Percentiles rank a stretch among this genome's conserved stretches.
Evolutionary conservation across 148 eudicot genomes (phyloP).

Genomic region (Camellia granthamiana): DNA sequence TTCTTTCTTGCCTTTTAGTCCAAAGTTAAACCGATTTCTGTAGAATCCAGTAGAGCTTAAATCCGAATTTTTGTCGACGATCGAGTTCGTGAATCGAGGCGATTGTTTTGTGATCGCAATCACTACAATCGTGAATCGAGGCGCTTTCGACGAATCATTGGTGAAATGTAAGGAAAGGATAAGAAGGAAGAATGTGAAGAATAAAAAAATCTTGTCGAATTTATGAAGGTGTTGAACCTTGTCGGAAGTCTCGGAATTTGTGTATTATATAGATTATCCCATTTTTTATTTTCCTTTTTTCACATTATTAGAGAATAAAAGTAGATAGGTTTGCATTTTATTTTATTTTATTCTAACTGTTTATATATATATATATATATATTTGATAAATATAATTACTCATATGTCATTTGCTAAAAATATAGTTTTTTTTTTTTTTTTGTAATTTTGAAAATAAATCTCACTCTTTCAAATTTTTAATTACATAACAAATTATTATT

Average conservation of each 20-base stretch:
- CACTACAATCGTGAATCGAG: background rate
- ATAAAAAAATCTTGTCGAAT: too few relatives aligned
- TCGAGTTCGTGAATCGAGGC: slow-evolving; percentile 13
- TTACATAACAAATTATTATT: too few relatives aligned
- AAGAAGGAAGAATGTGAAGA: background rate
- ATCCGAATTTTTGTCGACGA: background rate
- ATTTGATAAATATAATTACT: too few relatives aligned
- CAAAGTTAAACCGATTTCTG: slow-evolving; percentile 4
- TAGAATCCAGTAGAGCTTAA: background rate
- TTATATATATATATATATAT: too few relatives aligned
- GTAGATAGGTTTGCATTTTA: too few relatives aligned
- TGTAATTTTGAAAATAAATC: too few relatives aligned
- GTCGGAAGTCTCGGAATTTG: background rate
- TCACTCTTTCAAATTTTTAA: too few relatives aligned
- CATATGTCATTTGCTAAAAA: too few relatives aligned
- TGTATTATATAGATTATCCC: background rate
- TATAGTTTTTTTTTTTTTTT: too few relatives aligned
- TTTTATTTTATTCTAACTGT: too few relatives aligned
- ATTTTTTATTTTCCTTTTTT: background rate
- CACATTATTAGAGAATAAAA: too few relatives aligned
- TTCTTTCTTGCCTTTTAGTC: slow-evolving; percentile 6
- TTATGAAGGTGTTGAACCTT: background rate
- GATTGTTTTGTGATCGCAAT: background rate
- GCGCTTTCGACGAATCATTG: background rate
- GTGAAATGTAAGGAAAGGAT: background rate